These are phyloP conservation scores for Sordariomycetes sp. DNA, from an alignment of 2,329 filamentous ascomycete genomes.

Conservation along the genomic window DNA sequence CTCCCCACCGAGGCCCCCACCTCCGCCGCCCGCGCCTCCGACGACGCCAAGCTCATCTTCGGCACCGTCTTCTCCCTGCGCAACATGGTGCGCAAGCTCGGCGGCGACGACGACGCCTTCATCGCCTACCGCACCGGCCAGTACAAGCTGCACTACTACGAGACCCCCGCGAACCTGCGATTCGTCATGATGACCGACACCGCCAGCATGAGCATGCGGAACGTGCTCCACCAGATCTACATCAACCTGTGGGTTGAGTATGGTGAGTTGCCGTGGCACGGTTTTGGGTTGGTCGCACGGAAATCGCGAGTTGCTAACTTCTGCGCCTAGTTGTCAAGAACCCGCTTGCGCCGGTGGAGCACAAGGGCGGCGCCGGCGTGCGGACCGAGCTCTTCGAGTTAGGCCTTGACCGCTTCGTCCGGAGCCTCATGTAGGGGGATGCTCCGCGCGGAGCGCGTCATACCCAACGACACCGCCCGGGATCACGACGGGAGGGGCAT, in stretches of 20 bases:
- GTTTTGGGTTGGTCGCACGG: too few species aligned
- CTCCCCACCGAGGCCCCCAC: slow-evolving; percentile 40
- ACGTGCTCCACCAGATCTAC: slow-evolving; percentile 95
- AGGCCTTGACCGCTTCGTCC: slow-evolving; percentile 67
- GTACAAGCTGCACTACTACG: slow-evolving; percentile 99
- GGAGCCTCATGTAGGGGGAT: slow-evolving; percentile 44
- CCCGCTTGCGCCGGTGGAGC: slow-evolving; percentile 56
- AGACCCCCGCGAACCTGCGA: slow-evolving; percentile 90
- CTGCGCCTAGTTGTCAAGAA: slow-evolving; percentile 53
- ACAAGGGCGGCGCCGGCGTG: slow-evolving; percentile 58
- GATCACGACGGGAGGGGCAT: too few species aligned
- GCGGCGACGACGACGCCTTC: slow-evolving; percentile 89
- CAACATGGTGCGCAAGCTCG: slow-evolving; percentile 93
- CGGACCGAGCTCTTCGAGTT: slow-evolving; percentile 62
- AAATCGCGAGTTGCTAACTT: slow-evolving; percentile 1
- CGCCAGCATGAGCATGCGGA: slow-evolving; percentile 78
- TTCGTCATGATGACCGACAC: slow-evolving; percentile 96
- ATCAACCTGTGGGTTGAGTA: slow-evolving; percentile 98
- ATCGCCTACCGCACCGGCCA: slow-evolving; percentile 86
- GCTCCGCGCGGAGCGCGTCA: background rate
- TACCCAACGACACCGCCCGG: too few species aligned
- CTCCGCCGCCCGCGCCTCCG: slow-evolving; percentile 36
- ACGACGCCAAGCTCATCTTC: slow-evolving; percentile 96
- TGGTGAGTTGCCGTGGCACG: slow-evolving; percentile 48
- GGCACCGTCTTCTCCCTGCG: slow-evolving; percentile 92